Evolutionary conservation across 768 basidiomycete genomes (phyloP), one percentile per base, ranked within the genome.

Genomic region (Pleurotus ostreatus): DNA sequence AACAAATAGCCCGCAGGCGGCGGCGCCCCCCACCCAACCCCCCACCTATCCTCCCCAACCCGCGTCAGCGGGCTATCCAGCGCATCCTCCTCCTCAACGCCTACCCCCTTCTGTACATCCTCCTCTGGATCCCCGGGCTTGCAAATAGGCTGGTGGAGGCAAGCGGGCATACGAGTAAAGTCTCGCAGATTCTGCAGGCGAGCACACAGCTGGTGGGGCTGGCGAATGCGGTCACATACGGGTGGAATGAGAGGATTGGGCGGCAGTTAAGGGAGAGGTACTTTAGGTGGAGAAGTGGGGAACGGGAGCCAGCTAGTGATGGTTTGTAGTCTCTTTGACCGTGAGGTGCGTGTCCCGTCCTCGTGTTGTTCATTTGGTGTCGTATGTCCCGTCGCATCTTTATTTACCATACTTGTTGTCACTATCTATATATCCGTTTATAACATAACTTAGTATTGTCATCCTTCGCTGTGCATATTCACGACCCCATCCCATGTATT

Each of bases 41-140:
- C 13, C 12, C 46, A 7, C 46, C 15, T 11, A 20, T 16, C 15
- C 30, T 23, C 46, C 22, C 46, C 12, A 48, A 25, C 46, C 48
- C 26, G 8, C n/a, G 48, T 13, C 23, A 49, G 7, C n/a, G 23
- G 9, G 48, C 48, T 9, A 34, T 49, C 34, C 48, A 52, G 45
- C 30, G 51, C 12, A 48, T 59, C 16, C 41, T 59, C 16, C 55
- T 59, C 37, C 55, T 61, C 13, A 61, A 57, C 30, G 60, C 60
- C 12, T 61, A 61, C 45, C 60, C 59, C 8, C 37, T 61, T 20
- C 47, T 54, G 4, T 61, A 61, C 40, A 61, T 61, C 37, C 37
- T 61, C 12, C n/a, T 61, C 9, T 61, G 60, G 60, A 48, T 55
- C 12, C 60, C 60, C 8, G 60, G 58, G 13, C 38, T 61, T 12